phyloP scores from a whole-genome alignment of 2,329 filamentous ascomycete genomes.

The Trichoderma sp. region DNA sequence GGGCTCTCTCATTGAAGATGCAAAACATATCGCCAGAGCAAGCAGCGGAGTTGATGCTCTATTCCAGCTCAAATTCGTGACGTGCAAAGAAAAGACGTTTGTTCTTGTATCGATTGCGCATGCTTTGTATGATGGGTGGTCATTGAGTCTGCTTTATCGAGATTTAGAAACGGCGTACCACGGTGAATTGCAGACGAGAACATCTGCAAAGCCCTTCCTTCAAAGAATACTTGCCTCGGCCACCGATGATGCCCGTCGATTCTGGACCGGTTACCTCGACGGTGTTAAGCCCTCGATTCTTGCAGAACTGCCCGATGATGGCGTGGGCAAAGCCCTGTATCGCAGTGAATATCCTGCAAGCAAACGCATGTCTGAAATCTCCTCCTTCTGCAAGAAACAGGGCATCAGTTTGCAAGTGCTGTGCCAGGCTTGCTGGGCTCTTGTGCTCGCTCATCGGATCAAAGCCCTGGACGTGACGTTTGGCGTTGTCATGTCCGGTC shows the following conservation, averaged over 20 bases:
- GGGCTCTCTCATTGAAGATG: slow-evolving; percentile 35
- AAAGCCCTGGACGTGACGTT: slow-evolving; percentile 73
- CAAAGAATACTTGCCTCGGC: slow-evolving; percentile 24
- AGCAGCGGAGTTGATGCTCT: slow-evolving; percentile 40
- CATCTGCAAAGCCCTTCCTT: slow-evolving; percentile 54
- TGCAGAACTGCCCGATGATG: background rate
- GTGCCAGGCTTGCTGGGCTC: slow-evolving; percentile 73
- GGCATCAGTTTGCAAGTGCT: slow-evolving; percentile 74
- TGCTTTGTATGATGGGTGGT: slow-evolving; percentile 88
- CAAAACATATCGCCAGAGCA: slow-evolving; percentile 38
- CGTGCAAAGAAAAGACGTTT: slow-evolving; percentile 37
- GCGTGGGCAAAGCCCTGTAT: background rate
- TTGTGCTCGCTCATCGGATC: slow-evolving; percentile 63
- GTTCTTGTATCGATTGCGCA: slow-evolving; percentile 74
- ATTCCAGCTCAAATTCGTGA: slow-evolving; percentile 49
- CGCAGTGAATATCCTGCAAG: slow-evolving; percentile 23
- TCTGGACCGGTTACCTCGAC: slow-evolving; percentile 70
- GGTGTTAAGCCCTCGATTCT: slow-evolving; percentile 44
- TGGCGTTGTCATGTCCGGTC: slow-evolving; percentile 78
- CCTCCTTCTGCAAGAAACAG: slow-evolving; percentile 61
- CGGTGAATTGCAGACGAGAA: slow-evolving; percentile 40
- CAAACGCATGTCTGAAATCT: slow-evolving; percentile 26
- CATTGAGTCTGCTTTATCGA: slow-evolving; percentile 69
- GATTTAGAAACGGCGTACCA: slow-evolving; percentile 67
- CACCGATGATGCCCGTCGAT: slow-evolving; percentile 40